Conservation (phyloP, 371 early-diverging fungal species). For the Basidiobolus meristosporus region DNA sequence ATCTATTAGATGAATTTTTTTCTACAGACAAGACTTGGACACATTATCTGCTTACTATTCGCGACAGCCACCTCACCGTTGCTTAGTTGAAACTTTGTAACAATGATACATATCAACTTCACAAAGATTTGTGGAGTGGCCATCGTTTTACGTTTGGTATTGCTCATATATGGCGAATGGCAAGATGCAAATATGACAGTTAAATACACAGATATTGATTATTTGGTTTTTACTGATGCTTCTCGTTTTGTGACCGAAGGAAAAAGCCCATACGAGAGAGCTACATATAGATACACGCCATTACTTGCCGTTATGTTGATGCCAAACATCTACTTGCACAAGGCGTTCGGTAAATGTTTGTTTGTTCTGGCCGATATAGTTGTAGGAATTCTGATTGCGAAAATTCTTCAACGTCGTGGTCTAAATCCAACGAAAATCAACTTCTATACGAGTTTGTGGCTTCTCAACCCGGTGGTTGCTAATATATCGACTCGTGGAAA, state of each 20-base stretch:
- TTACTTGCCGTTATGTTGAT: conserved; percentile 66
- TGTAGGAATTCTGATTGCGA: conserved; percentile 46
- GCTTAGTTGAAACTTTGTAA: too few species aligned
- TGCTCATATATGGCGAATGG: conserved; percentile 64
- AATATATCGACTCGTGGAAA: conserved; percentile 91
- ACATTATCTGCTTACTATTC: too few species aligned
- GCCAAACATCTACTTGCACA: conserved; percentile 53
- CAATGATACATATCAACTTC: neutral
- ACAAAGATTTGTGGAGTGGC: neutral
- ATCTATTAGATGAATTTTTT: too few species aligned
- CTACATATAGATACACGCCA: conserved; percentile 94
- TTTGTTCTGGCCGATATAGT: conserved; percentile 65
- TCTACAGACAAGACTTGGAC: too few species aligned
- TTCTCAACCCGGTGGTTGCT: conserved; percentile 87
- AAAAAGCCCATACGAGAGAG: conserved; percentile 68
- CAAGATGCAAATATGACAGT: conserved; percentile 71
- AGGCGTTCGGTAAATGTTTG: conserved; percentile 72
- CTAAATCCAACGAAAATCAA: conserved; percentile 22
- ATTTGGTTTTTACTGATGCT: conserved; percentile 89
- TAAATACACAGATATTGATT: conserved; percentile 95
- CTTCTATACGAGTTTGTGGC: conserved; percentile 37
- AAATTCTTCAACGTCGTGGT: conserved; percentile 26
- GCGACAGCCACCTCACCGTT: too few species aligned
- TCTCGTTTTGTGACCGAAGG: conserved; percentile 54
- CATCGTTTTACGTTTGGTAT: conserved; percentile 6